A percentile compares a stretch with the other conserved stretches of the same genome.
Evolutionary conservation across 148 eudicot genomes (phyloP).

Genomic region (Dysphania ambrosioides): DNA sequence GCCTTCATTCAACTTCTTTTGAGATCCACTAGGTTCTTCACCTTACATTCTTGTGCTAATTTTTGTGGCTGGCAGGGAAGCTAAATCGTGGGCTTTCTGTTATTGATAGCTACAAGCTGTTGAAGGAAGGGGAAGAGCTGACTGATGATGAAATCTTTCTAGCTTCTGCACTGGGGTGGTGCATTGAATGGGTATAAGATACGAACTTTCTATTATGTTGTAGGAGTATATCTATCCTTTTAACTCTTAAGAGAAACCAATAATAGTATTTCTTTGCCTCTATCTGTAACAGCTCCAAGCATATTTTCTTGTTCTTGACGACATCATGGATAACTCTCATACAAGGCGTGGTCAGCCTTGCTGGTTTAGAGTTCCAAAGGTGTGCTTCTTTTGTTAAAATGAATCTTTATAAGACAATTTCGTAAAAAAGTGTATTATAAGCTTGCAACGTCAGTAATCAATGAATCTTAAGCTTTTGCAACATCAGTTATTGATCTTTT

Average conservation of each 20-base stretch:
- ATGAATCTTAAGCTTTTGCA: neutral
- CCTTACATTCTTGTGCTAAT: constrained; percentile 10
- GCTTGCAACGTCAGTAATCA: neutral
- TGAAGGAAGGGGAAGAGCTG: constrained; percentile 64
- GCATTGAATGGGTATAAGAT: constrained; percentile 90
- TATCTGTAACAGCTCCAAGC: constrained; percentile 71
- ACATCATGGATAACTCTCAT: constrained; percentile 79
- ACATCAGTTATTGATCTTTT: neutral
- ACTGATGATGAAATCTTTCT: constrained; percentile 81
- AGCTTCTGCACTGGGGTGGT: constrained; percentile 92
- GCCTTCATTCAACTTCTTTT: neutral
- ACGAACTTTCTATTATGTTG: neutral
- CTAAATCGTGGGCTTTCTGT: constrained; percentile 87
- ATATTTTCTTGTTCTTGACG: constrained; percentile 87
- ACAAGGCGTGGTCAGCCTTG: constrained; percentile 92
- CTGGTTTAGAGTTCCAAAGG: constrained; percentile 89
- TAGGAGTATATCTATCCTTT: neutral
- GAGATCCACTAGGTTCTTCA: neutral
- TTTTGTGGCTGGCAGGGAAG: constrained; percentile 57
- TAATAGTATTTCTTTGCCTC: constrained; percentile 5
- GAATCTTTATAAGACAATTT: neutral
- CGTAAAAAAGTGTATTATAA: neutral
- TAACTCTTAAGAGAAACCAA: neutral
- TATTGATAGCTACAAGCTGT: constrained; percentile 78
- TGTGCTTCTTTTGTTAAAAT: constrained; percentile 17